Conservation (phyloP, 306 rosid species). For the Clitoria ternatea region DNA sequence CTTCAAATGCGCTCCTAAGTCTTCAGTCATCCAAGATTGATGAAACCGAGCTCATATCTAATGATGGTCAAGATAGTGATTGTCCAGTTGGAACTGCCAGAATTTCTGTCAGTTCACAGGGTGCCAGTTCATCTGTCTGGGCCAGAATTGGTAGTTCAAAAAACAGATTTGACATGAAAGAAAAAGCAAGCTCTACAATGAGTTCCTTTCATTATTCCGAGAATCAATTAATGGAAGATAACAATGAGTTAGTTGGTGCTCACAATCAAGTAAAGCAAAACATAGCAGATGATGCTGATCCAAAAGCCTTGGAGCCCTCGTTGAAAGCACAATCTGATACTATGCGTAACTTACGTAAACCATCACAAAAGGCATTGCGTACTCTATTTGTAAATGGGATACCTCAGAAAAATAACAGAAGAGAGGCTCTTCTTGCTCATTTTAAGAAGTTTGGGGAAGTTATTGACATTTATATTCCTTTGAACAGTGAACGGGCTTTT, state of each 20-base stretch:
- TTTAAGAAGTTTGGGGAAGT: constrained; percentile 89
- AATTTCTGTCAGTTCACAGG: constrained; percentile 54
- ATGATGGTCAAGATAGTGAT: constrained; percentile 56
- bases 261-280: constrained; percentile 60
- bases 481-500: constrained; percentile 83
- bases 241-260: constrained; percentile 41
- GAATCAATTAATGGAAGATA: constrained; percentile 58
- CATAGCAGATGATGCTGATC: constrained; percentile 50
- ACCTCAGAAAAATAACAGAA: constrained; percentile 74
- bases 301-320: constrained; percentile 45
- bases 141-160: constrained; percentile 81
- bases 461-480: constrained; percentile 81
- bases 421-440: constrained; percentile 83
- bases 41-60: constrained; percentile 54
- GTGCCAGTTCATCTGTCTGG: constrained; percentile 68
- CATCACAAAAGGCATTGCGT: constrained; percentile 83
- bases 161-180: constrained; percentile 59
- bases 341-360: constrained; percentile 52
- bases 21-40: constrained; percentile 69
- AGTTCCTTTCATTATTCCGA: constrained; percentile 53
- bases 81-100: constrained; percentile 44
- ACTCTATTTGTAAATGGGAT: constrained; percentile 90
- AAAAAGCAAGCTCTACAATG: constrained; percentile 46
- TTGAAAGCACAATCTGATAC: constrained; percentile 50
- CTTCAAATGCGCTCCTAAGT: constrained; percentile 57